A percentile compares a stretch with the other conserved stretches of the same genome.
phyloP scores from a whole-genome alignment of 73 alveolate species.

The Strombidium stylifer region DNA sequence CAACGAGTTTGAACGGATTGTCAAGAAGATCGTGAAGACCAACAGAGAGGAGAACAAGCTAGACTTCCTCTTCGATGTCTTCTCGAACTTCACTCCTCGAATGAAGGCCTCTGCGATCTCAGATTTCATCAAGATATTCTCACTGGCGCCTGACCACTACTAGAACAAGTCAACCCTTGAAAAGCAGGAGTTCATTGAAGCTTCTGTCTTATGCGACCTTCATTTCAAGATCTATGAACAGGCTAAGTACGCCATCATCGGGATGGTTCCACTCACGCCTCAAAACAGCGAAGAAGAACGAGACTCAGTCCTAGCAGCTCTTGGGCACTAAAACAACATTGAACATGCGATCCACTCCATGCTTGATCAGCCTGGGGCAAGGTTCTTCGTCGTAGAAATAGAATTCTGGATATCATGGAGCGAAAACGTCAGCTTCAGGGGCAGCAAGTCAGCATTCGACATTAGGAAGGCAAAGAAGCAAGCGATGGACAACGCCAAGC shows the following conservation, averaged over 20 bases:
- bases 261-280: slow-evolving; percentile 30
- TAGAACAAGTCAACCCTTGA: not conserved
- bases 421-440: not conserved
- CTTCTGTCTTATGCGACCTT: not conserved
- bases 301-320: not conserved
- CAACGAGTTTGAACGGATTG: too few species aligned
- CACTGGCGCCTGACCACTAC: slow-evolving; percentile 1
- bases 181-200: slow-evolving; percentile 32
- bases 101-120: slow-evolving; percentile 1
- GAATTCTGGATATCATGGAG: not conserved
- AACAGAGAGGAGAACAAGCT: too few species aligned
- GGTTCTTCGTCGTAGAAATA: not conserved
- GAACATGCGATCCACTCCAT: slow-evolving; percentile 20
- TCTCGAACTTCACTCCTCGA: slow-evolving; percentile 8
- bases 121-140: slow-evolving; percentile 28
- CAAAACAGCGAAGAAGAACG: slow-evolving; percentile 3
- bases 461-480: slow-evolving; percentile 9
- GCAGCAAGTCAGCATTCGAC: not conserved
- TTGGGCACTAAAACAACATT: slow-evolving; percentile 5
- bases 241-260: not conserved
- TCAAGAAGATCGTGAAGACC: too few species aligned
- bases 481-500: slow-evolving; percentile 15
- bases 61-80: slow-evolving; percentile 30
- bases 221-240: slow-evolving; percentile 4
- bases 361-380: slow-evolving; percentile 18